Base-by-base conservation (phyloP, 345 rosid species). In the Eucalyptus tenuipes region DNA sequence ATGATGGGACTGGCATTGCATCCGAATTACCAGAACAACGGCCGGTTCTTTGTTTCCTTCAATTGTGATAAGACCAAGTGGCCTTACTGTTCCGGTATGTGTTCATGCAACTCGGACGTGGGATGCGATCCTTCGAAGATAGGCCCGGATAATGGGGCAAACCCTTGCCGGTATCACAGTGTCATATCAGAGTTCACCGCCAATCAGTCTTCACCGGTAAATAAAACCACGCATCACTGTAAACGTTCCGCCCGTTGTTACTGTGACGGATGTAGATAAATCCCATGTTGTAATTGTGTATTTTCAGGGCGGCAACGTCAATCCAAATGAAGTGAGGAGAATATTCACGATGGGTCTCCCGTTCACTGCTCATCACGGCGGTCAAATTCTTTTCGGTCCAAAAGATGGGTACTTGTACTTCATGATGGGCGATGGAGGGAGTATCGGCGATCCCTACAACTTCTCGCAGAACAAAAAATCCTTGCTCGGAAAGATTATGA, bases 351-450 rank as follows among this genome's bases (percentile, higher is more conserved):
- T 97, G 98, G 99, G 99, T 55, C 97, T 97, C 90, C 97, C 99
- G 10, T 96, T 94, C 89, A 95, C 94, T 15, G 89, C 98, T 68
- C 93, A 96, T 33, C 99, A 96, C 80, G 99, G 92, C 10, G 99
- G 99, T 86, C 99, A 97, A 94, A 95, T 97, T 89, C 97, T 97
- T 68, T 96, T 97, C 86, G 99, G 99, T 9, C 99, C 98, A 9
- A 87, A 85, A 17, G 99, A 97, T 66, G 98, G 99, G 31, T 96
- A 94, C 92, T 87, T 97, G 57, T 97, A 97, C 92, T 95, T 96
- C 87, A 96, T 94, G 99, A 97, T 93, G 95, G 99, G 99, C 59
- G 98, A 96, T 49, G 99, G 99, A 22, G 99, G 99, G 42, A 80
- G 87, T 10, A 40, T 57, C 29, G 96, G 93, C 14, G 98, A 97